phyloP scores from a whole-genome alignment of 495 filamentous ascomycete species.

The Hypomontagnella monticulosa region DNA sequence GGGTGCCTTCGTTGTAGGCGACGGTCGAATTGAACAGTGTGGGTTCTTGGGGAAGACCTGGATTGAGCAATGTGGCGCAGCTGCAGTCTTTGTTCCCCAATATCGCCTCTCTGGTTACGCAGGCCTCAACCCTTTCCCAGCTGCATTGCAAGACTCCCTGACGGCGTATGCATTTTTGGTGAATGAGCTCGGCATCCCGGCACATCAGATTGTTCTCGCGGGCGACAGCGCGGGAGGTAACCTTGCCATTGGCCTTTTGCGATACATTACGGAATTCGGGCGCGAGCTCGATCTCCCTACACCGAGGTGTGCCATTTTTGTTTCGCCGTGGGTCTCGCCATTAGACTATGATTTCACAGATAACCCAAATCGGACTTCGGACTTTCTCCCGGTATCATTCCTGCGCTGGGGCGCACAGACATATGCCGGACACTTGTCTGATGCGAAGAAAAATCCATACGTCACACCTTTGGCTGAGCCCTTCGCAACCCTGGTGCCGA shows the following conservation, averaged over 20 bases:
- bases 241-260: constrained; percentile 50
- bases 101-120: constrained; percentile 51
- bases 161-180: constrained; percentile 55
- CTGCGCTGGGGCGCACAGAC: constrained; percentile 17
- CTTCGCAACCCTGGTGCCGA: constrained; percentile 20
- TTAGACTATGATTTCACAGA: constrained; percentile 4
- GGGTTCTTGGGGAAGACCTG: constrained; percentile 27
- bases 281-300: neutral
- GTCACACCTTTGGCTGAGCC: constrained; percentile 29
- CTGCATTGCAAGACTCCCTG: constrained; percentile 58
- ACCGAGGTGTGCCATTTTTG: constrained; percentile 16
- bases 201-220: constrained; percentile 39
- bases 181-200: constrained; percentile 44
- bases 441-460: constrained; percentile 10
- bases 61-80: constrained; percentile 24
- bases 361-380: constrained; percentile 6
- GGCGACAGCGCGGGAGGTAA: constrained; percentile 48
- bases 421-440: constrained; percentile 6
- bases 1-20: constrained; percentile 57
- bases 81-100: constrained; percentile 53
- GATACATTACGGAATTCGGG: constrained; percentile 46
- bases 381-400: constrained; percentile 27
- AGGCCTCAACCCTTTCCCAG: constrained; percentile 51
- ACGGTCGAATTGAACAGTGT: constrained; percentile 46
- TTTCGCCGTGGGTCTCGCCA: constrained; percentile 36